These are phyloP conservation scores for Verticillium klebahnii DNA, from an alignment of 2,329 filamentous ascomycete genomes.

Conservation along the genomic window DNA sequence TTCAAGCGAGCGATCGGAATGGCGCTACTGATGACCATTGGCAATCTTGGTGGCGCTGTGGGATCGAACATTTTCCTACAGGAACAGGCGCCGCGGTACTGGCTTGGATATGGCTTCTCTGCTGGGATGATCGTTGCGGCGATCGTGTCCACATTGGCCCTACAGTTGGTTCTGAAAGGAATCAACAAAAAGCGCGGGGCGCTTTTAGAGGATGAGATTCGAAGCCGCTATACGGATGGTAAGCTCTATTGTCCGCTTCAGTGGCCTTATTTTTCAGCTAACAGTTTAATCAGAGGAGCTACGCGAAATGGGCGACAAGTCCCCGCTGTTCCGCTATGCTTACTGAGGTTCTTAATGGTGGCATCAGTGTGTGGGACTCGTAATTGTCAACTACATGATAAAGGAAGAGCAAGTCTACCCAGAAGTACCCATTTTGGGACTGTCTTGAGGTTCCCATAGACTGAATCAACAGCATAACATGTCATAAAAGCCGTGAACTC, in stretches of 20 bases:
- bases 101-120: constrained; percentile 26
- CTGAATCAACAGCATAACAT: too few species aligned
- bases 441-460: too few species aligned
- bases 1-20: constrained; percentile 18
- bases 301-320: constrained; percentile 23
- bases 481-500: too few species aligned
- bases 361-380: too few species aligned
- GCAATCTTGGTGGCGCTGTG: constrained; percentile 18
- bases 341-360: not conserved
- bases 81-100: constrained; percentile 25
- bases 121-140: constrained; percentile 4
- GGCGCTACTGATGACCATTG: constrained; percentile 15
- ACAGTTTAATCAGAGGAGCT: constrained; percentile 5
- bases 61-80: constrained; percentile 31
- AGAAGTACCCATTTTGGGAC: too few species aligned
- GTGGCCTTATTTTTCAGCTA: too few species aligned
- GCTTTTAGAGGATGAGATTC: too few species aligned
- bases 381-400: too few species aligned
- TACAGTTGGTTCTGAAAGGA: not conserved
- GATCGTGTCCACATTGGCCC: constrained; percentile 3
- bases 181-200: too few species aligned
- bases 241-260: too few species aligned
- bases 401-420: too few species aligned
- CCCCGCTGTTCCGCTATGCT: constrained; percentile 1
- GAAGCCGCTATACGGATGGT: too few species aligned